Evolutionary conservation across 345 rosid genomes (phyloP).

Genomic region (Populus euphratica): DNA sequence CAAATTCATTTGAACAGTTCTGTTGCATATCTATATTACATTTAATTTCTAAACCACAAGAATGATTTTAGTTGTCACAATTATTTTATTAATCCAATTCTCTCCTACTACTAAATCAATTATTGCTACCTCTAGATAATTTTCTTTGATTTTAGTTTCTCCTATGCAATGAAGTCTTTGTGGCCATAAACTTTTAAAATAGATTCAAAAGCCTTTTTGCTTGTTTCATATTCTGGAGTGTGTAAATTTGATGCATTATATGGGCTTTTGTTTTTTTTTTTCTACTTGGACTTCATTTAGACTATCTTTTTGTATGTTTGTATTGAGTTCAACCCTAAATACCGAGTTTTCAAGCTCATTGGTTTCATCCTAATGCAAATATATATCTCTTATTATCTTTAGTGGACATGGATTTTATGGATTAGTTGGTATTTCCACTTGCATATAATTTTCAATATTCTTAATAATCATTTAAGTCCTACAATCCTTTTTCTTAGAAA

Average conservation of each 20-base stretch:
- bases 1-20: no score
- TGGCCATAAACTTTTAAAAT: not conserved
- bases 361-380: not conserved
- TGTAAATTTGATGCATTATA: slow-evolving; percentile 9
- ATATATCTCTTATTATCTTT: not conserved
- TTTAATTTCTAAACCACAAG: not conserved
- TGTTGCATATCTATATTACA: no score
- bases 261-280: slow-evolving; percentile 10
- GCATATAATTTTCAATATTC: not conserved
- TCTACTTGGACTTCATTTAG: slow-evolving; percentile 8
- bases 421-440: not conserved
- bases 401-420: not conserved
- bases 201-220: slow-evolving; percentile 15
- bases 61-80: slow-evolving; percentile 16
- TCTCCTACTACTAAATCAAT: slow-evolving; percentile 11
- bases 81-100: slow-evolving; percentile 11
- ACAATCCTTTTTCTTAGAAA: not conserved
- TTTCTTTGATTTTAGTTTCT: slow-evolving; percentile 15
- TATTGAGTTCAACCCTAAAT: not conserved
- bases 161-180: slow-evolving; percentile 5
- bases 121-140: slow-evolving; percentile 13
- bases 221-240: slow-evolving; percentile 11
- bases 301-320: slow-evolving; percentile 6
- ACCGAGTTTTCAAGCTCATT: not conserved
- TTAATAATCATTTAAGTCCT: not conserved